phyloP scores from a whole-genome alignment of 495 filamentous ascomycete species.

The Staphylotrichum longicolle region DNA sequence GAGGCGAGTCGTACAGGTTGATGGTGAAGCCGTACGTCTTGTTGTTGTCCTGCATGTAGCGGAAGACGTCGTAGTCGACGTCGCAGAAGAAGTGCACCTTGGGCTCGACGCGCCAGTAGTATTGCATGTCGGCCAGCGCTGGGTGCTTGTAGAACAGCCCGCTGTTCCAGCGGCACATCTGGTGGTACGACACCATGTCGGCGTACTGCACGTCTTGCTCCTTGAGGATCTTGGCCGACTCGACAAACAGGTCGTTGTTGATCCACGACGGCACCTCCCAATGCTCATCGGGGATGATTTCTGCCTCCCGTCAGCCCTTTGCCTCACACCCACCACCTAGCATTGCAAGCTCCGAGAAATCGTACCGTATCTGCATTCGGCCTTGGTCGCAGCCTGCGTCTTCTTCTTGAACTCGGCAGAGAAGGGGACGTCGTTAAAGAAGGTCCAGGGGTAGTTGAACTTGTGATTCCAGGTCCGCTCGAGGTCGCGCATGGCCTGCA shows the following conservation, averaged over 20 bases:
- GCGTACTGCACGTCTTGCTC: slow-evolving; percentile 89
- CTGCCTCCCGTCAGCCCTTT: slow-evolving; percentile 40
- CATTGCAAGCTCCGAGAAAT: neutral
- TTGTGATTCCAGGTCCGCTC: slow-evolving; percentile 97
- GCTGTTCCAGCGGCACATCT: slow-evolving; percentile 99
- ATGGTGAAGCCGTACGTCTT: slow-evolving; percentile 99
- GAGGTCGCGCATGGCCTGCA: slow-evolving; percentile 83
- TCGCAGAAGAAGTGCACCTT: slow-evolving; percentile 99
- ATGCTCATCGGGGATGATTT: slow-evolving; percentile 88
- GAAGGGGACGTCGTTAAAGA: slow-evolving; percentile 96
- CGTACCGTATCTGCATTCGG: slow-evolving; percentile 78
- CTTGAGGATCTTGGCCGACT: slow-evolving; percentile 77
- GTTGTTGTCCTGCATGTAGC: slow-evolving; percentile 95
- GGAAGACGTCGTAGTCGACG: slow-evolving; percentile 98
- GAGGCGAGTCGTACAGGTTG: slow-evolving; percentile 89
- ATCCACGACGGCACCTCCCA: slow-evolving; percentile 95
- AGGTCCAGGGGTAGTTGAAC: slow-evolving; percentile 99
- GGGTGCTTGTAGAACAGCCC: slow-evolving; percentile 97
- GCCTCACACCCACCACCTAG: neutral
- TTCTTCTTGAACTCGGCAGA: slow-evolving; percentile 84
- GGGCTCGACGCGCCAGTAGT: slow-evolving; percentile 99
- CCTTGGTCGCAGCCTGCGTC: slow-evolving; percentile 78
- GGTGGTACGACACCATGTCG: slow-evolving; percentile 84
- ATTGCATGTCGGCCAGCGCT: slow-evolving; percentile 73
- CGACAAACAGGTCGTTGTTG: slow-evolving; percentile 76